phyloP scores from a whole-genome alignment of 73 alveolate genomes.

The Blepharisma stoltei region DNA sequence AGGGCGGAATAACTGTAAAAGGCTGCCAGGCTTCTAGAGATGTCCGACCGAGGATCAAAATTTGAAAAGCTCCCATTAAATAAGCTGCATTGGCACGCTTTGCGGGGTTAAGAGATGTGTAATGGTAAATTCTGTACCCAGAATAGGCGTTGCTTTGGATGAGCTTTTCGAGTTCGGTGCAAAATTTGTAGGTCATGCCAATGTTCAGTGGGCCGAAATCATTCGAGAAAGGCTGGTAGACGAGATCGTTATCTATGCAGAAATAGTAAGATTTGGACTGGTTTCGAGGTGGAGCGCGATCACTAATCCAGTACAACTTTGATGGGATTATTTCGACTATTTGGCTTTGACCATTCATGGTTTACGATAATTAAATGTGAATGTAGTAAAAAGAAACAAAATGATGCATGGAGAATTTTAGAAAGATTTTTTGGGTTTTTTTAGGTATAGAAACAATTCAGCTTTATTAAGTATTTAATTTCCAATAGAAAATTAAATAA shows the following conservation, averaged over 20 bases:
- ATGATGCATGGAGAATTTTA: no score
- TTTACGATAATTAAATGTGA: no score
- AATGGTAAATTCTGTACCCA: slow-evolving; percentile 65
- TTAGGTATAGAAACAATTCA: no score
- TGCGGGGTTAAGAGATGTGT: slow-evolving; percentile 59
- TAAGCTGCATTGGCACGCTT: slow-evolving; percentile 81
- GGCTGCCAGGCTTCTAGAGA: slow-evolving; percentile 92
- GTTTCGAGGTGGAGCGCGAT: slow-evolving; percentile 74
- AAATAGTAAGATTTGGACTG: slow-evolving; percentile 86
- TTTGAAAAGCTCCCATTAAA: slow-evolving; percentile 89
- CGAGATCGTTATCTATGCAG: slow-evolving; percentile 85
- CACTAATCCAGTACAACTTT: slow-evolving; percentile 84
- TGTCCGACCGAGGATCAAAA: slow-evolving; percentile 59
- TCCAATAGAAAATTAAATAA: no score
- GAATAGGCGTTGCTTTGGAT: slow-evolving; percentile 44
- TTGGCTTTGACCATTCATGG: slow-evolving; percentile 3
- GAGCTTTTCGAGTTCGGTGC: slow-evolving; percentile 65
- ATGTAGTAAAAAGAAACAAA: no score
- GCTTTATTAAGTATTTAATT: no score
- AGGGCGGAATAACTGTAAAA: slow-evolving; percentile 62
- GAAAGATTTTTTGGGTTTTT: no score
- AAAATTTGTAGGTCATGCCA: slow-evolving; percentile 69
- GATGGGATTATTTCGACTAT: slow-evolving; percentile 47
- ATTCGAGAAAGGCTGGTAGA: slow-evolving; percentile 76
- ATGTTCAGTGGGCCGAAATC: slow-evolving; percentile 82